Percentiles rank a stretch among this genome's conserved stretches.
Conservation (phyloP, 176 grass and related monocot species). For the Aegilops sharonensis region DNA sequence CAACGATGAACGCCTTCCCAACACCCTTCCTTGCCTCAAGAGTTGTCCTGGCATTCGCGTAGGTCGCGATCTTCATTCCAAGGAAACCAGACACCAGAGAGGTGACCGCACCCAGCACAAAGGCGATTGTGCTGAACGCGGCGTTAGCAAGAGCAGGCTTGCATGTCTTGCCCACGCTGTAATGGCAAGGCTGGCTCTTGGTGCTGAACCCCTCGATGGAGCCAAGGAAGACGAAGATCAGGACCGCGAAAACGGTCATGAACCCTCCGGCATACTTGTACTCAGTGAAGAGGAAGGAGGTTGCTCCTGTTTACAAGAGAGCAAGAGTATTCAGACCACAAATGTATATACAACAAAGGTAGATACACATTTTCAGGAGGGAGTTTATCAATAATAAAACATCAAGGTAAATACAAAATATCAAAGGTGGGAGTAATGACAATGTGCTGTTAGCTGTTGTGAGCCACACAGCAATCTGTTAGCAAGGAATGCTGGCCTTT, state of each 20-base stretch:
- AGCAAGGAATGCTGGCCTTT: neutral
- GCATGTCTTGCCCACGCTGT: constrained; percentile 82
- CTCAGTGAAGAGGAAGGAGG: constrained; percentile 88
- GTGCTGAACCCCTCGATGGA: constrained; percentile 93
- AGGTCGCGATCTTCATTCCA: constrained; percentile 97
- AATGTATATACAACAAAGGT: neutral
- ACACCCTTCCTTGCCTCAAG: constrained; percentile 92
- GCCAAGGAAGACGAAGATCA: constrained; percentile 95
- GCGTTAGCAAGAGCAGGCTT: constrained; percentile 93
- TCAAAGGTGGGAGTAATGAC: neutral
- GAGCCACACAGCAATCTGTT: neutral
- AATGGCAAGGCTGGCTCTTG: constrained; percentile 80
- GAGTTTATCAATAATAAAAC: neutral
- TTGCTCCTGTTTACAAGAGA: constrained; percentile 73
- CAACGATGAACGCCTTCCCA: constrained; percentile 84
- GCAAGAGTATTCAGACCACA: neutral
- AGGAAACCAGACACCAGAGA: constrained; percentile 93
- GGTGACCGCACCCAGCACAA: constrained; percentile 82
- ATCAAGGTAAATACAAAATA: neutral
- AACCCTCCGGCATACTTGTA: constrained; percentile 90
- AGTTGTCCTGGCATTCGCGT: constrained; percentile 89
- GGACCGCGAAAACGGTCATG: constrained; percentile 73
- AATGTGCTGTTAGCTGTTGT: neutral
- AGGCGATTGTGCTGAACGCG: constrained; percentile 82
- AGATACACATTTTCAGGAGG: neutral